Conservation (phyloP, 2,329 filamentous ascomycete genomes). For the Emericellopsis cladophorae region DNA sequence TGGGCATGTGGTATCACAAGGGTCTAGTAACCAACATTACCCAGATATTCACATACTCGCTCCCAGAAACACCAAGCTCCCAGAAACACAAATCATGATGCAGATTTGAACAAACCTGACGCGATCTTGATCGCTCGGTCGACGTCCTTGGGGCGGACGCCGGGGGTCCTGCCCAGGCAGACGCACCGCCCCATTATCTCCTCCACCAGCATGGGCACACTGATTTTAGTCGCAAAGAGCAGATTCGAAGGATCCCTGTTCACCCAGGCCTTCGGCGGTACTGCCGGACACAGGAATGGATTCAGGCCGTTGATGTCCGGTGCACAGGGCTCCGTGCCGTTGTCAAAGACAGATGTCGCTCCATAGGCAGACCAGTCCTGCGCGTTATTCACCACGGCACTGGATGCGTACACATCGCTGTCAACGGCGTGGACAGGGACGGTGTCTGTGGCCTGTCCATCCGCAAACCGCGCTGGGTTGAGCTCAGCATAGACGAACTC, state of each 20-base stretch:
- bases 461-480: slow-evolving; percentile 26
- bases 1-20: too few species aligned
- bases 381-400: not conserved
- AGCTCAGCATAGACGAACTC: slow-evolving; percentile 50
- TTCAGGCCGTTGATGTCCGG: not conserved
- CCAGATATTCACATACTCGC: too few species aligned
- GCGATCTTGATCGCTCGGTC: slow-evolving; percentile 17
- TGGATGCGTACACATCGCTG: not conserved
- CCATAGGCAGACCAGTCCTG: too few species aligned
- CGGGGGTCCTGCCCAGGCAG: slow-evolving; percentile 25
- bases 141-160: slow-evolving; percentile 23
- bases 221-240: slow-evolving; percentile 6
- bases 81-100: too few species aligned
- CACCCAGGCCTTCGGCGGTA: not conserved
- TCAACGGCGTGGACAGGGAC: not conserved
- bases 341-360: not conserved
- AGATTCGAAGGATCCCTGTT: not conserved
- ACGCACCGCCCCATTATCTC: slow-evolving; percentile 20
- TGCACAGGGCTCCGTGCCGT: not conserved
- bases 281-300: slow-evolving; percentile 2
- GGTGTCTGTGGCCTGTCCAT: not conserved
- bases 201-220: slow-evolving; percentile 7
- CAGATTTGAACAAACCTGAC: slow-evolving; percentile 5
- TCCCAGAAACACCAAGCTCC: too few species aligned
- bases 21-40: too few species aligned